phyloP scores from a whole-genome alignment of 805 yeast species.

The Ogataea salicorniae region DNA sequence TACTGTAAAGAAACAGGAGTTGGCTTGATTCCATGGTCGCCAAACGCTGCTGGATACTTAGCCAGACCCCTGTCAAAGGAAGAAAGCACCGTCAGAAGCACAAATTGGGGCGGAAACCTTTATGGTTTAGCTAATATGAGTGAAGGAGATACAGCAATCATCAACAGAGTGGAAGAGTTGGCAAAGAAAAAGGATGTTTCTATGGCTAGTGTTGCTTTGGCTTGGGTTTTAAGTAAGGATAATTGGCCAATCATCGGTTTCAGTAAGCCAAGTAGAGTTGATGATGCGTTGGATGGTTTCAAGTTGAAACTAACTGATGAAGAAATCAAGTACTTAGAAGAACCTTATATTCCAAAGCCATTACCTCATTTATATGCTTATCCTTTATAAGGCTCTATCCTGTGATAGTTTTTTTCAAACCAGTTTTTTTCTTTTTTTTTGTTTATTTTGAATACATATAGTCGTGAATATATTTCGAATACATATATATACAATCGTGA shows the following conservation, averaged over 20 bases:
- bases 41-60: conserved; percentile 48
- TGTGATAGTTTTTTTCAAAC: no score
- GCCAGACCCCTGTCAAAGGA: conserved; percentile 36
- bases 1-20: conserved; percentile 46
- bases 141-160: conserved; percentile 31
- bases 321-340: conserved; percentile 34
- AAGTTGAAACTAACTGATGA: conserved; percentile 35
- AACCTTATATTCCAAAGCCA: conserved; percentile 24
- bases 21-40: conserved; percentile 57
- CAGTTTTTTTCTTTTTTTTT: no score
- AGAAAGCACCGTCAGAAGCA: conserved; percentile 1
- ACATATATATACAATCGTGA: no score
- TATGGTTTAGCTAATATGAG: conserved; percentile 15
- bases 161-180: conserved; percentile 50
- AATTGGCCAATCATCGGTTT: conserved; percentile 55
- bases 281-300: conserved; percentile 43
- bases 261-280: conserved; percentile 41
- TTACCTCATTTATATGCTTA: background rate
- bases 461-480: no score
- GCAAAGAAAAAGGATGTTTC: conserved; percentile 41
- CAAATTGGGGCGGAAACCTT: background rate
- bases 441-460: no score
- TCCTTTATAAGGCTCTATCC: background rate
- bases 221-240: conserved; percentile 52
- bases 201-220: conserved; percentile 51